Evolutionary conservation across 345 rosid species (phyloP), one percentile per base, ranked within the genome.

Genomic region (Kernera saxatilis): DNA sequence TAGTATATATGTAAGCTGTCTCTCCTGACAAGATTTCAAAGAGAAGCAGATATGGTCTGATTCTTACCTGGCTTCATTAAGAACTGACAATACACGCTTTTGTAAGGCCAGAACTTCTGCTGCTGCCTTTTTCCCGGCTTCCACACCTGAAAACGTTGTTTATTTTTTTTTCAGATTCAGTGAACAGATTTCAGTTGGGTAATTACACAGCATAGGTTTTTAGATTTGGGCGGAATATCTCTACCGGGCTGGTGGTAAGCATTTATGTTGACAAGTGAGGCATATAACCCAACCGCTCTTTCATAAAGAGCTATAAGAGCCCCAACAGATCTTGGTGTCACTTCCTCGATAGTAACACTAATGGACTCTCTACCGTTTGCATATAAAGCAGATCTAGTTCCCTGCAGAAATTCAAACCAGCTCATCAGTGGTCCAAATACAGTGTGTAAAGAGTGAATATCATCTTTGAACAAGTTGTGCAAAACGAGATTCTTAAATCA

Each of bases 91-190:
- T 64, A 94, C 96, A 59, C 95, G 93, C 79, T 89, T 94, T 74
- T 94, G 99, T 64, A 94, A 88, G 67, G 97, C 93, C 53, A 94
- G 80, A 61, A 94, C 96, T 79, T 94, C 97, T 59, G 93, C 97
- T 15, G 99, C 99, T 44, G 99, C 97, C 68, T 88, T 91, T 72
- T 94, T 91, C 69, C 99, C 99, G 51, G 97, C 99, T 85, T 94
- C 99, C 64, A 94, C 99, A 67, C 99, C 97, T 94, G 58, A 72
- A 40, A 58, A 41, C 27, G 58, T 46, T 37, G 55, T 58, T 32
- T 67, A 56, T 12, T 23, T 32, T 67, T 60, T 12, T 23, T 3
- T 2, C 40, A 54, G n/a, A 63, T 59, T 53, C 18, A 45, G 45
- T 50, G 6, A 54, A 37, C 50, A 53, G 40, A n/a, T 63, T 35